A percentile compares a stretch with the other conserved stretches of the same genome.
Evolutionary conservation across 208 protist species (phyloP).

Genomic region (Cochliopodium minus): DNA sequence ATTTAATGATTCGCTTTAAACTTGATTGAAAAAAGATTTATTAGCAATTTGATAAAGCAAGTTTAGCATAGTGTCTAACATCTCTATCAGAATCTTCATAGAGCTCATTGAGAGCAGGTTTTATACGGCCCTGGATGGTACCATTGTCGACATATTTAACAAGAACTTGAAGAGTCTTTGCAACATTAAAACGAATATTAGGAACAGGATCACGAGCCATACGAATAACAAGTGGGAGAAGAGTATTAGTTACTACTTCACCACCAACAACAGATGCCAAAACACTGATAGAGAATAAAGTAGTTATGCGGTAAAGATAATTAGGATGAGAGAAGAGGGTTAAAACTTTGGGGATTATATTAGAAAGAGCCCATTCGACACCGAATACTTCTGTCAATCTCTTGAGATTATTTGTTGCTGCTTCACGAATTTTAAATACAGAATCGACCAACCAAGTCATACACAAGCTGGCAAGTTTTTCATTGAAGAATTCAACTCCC

Average conservation of each 20-base stretch:
- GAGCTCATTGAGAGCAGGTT: conserved; percentile 29
- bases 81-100: conserved; percentile 42
- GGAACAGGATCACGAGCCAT: conserved; percentile 45
- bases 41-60: conserved; percentile 24
- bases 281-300: conserved; percentile 41
- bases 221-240: conserved; percentile 39
- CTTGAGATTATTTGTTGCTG: conserved; percentile 47
- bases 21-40: no score
- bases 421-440: conserved; percentile 56
- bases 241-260: conserved; percentile 22
- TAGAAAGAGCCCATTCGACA: conserved; percentile 42
- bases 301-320: conserved; percentile 63
- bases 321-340: conserved; percentile 38
- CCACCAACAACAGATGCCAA: conserved; percentile 18
- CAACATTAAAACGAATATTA: conserved; percentile 63
- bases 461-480: conserved; percentile 47
- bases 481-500: conserved; percentile 60
- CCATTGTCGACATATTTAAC: background rate
- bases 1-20: no score
- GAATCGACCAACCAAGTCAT: conserved; percentile 57
- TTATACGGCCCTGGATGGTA: conserved; percentile 26
- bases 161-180: conserved; percentile 37
- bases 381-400: conserved; percentile 52
- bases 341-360: conserved; percentile 52
- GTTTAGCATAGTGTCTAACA: conserved; percentile 46